Evolutionary conservation across 108 stramenopile species (phyloP).

Genomic region (Cyclotella sp.): DNA sequence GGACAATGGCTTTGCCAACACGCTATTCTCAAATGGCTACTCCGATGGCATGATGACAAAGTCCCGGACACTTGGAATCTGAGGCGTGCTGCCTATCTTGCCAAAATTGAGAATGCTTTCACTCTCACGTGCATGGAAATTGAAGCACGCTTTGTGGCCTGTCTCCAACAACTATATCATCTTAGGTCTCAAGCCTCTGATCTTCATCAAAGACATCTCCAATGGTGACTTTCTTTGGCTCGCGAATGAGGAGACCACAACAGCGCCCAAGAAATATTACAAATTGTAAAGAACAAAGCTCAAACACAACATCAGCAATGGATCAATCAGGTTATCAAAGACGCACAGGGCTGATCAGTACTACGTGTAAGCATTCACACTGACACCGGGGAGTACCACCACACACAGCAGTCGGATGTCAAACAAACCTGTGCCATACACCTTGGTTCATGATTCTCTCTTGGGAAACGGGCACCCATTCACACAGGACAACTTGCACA

Average conservation of each 20-base stretch:
- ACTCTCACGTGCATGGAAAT: background rate
- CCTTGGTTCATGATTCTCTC: too few relatives aligned
- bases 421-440: background rate
- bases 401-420: too few relatives aligned
- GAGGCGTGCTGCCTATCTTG: background rate
- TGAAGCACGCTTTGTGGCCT: background rate
- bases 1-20: too few relatives aligned
- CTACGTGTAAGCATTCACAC: background rate
- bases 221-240: background rate
- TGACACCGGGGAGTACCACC: too few relatives aligned
- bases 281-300: background rate
- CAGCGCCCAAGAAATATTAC: too few relatives aligned
- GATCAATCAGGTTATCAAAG: background rate
- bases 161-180: too few relatives aligned
- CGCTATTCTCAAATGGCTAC: too few relatives aligned
- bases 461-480: too few relatives aligned
- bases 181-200: background rate
- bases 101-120: background rate
- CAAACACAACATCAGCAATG: background rate
- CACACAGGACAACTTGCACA: slow-evolving; percentile 10
- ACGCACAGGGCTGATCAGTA: background rate
- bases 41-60: background rate
- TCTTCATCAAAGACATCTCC: background rate
- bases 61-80: slow-evolving; percentile 14
- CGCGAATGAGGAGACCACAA: background rate